Percentiles rank a stretch among this genome's conserved stretches.
Evolutionary conservation across 495 filamentous ascomycete genomes (phyloP).

Genomic region (Corynascus novoguineensis): DNA sequence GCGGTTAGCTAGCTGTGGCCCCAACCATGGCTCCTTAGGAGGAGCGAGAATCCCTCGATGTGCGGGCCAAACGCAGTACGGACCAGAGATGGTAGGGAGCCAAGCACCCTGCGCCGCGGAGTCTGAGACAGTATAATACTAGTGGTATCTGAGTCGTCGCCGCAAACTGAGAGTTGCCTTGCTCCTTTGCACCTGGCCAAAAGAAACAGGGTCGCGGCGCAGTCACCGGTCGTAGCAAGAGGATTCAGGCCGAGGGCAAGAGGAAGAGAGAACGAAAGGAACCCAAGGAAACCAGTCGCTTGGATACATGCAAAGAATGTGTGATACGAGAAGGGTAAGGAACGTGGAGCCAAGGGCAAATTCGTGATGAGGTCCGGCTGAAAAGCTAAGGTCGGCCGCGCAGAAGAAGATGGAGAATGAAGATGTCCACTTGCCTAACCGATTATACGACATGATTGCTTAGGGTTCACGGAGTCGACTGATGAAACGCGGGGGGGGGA

Average conservation of each 20-base stretch:
- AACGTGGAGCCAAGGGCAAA: slow-evolving; percentile 16
- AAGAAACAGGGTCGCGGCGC: slow-evolving; percentile 20
- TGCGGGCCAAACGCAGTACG: slow-evolving; percentile 14
- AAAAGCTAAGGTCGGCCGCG: neutral
- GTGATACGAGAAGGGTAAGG: slow-evolving; percentile 11
- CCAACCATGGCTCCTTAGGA: neutral
- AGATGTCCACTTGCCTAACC: slow-evolving; percentile 54
- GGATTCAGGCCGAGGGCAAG: neutral
- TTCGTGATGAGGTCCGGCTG: neutral
- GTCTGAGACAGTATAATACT: slow-evolving; percentile 10
- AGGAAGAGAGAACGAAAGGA: slow-evolving; percentile 7
- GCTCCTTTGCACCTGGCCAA: slow-evolving; percentile 32
- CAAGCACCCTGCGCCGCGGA: slow-evolving; percentile 22
- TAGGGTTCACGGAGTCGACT: slow-evolving; percentile 4
- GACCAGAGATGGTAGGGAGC: slow-evolving; percentile 18
- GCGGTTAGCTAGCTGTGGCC: slow-evolving; percentile 21
- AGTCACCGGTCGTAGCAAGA: slow-evolving; percentile 4
- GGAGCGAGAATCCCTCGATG: neutral
- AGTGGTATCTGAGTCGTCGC: neutral
- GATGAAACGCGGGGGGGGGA: slow-evolving; percentile 11
- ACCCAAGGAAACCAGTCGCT: slow-evolving; percentile 8
- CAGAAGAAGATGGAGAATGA: slow-evolving; percentile 12
- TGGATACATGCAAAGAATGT: slow-evolving; percentile 17
- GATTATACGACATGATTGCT: slow-evolving; percentile 61
- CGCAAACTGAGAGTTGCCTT: neutral